Conservation (phyloP, 441 rosid genomes). For the Pelargonium myrrhifolium region DNA sequence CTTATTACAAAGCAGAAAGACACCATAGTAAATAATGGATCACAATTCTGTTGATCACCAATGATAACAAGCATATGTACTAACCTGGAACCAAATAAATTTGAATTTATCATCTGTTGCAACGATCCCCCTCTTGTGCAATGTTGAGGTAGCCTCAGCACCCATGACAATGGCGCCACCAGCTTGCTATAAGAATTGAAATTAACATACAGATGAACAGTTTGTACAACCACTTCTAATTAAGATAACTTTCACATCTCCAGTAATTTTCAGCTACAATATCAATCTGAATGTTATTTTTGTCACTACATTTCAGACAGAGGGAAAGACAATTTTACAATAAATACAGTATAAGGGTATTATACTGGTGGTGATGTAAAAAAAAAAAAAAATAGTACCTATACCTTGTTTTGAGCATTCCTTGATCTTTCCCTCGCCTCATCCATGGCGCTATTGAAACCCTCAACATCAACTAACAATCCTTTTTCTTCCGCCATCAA, state of each 20-base stretch:
- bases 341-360: background rate
- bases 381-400: background rate
- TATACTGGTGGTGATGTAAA: background rate
- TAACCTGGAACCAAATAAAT: constrained; percentile 76
- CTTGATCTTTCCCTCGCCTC: constrained; percentile 97
- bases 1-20: background rate
- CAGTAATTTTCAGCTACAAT: background rate
- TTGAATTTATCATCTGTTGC: constrained; percentile 81
- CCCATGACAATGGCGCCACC: constrained; percentile 86
- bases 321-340: background rate
- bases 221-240: background rate
- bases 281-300: background rate
- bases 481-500: constrained; percentile 97
- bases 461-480: constrained; percentile 67
- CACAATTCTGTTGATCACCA: background rate
- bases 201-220: constrained; percentile 14
- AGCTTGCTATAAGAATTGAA: constrained; percentile 53
- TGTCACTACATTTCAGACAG: background rate
- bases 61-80: constrained; percentile 8
- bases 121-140: constrained; percentile 62
- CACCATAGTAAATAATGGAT: background rate
- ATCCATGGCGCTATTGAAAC: constrained; percentile 75
- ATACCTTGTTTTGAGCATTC: constrained; percentile 82
- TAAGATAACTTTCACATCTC: background rate
- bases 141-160: constrained; percentile 83